Percentiles rank a stretch among this genome's conserved stretches.
phyloP scores from a whole-genome alignment of 2,329 filamentous ascomycete species.

The Ploettnerulaceae sp. region DNA sequence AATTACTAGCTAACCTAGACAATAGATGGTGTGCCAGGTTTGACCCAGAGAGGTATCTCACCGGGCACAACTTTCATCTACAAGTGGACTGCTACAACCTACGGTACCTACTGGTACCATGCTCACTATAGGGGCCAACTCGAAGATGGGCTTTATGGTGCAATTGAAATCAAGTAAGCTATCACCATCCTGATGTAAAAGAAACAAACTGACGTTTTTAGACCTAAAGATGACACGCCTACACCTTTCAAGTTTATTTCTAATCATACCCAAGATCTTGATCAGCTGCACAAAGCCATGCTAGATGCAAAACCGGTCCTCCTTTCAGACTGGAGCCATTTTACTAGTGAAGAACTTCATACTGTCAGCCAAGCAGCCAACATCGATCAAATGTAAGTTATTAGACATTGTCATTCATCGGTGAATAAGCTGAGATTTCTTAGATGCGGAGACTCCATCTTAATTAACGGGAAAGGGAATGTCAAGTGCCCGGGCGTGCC shows the following conservation, averaged over 20 bases:
- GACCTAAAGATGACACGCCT: constrained; percentile 9
- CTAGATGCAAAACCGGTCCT: constrained; percentile 14
- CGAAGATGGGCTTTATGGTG: constrained; percentile 29
- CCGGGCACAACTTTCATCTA: constrained; percentile 38
- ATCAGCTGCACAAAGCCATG: constrained; percentile 10
- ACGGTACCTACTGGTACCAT: constrained; percentile 37
- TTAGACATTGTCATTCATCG: not conserved
- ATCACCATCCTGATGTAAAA: not conserved
- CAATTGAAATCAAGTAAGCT: constrained; percentile 29
- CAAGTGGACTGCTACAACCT: constrained; percentile 36
- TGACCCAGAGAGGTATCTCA: constrained; percentile 40
- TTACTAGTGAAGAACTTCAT: constrained; percentile 14
- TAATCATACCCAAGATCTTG: constrained; percentile 9
- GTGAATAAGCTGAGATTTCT: not conserved
- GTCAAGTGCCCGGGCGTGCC: constrained; percentile 23
- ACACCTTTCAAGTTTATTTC: constrained; percentile 16
- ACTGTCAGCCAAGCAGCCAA: constrained; percentile 10
- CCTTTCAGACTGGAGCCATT: constrained; percentile 23
- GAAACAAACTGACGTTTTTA: not conserved
- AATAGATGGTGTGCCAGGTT: constrained; percentile 38
- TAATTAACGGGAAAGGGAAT: constrained; percentile 25
- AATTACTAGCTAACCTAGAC: not conserved
- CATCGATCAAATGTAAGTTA: constrained; percentile 17
- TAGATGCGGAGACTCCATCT: constrained; percentile 20
- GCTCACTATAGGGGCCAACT: constrained; percentile 34